Evolutionary conservation across 1,284 basidiomycete genomes (phyloP), one percentile per base, ranked within the genome.

Genomic region (Cutaneotrichosporon sp.): DNA sequence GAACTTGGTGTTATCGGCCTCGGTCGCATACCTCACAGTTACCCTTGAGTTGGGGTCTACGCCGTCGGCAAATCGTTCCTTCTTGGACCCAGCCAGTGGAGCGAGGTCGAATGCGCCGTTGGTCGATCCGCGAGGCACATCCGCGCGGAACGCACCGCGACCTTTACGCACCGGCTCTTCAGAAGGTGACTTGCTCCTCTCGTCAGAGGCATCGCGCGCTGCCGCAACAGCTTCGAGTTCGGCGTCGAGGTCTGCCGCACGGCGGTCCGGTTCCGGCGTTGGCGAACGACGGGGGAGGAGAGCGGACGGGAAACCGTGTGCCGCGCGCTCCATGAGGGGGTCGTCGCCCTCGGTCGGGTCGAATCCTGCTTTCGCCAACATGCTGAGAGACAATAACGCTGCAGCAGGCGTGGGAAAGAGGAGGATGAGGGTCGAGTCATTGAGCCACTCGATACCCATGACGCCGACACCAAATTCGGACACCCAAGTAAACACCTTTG

Each of bases 361-460:
- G 57, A 79, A 79, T 30, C 76, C 76, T 11, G 75, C 76, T 69
- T 79, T 78, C 36, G 72, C 66, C 4, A 79, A 69, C 26, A 78
- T 63, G 3, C 74, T 70, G 4, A 79, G 69, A 4, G 66, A 72
- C 26, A 79, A 68, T 1, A 79, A 64, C 13, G 77, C 67, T 1
- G 72, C 69, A 0, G 72, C 67, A 5, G 76, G 64, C 13, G 71
- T 67, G n/a, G 69, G 68, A 63, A 79, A 79, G 32, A 79, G 64
- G 42, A 79, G 69, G 14, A 74, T 62, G 7, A 79, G 70, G 0
- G 76, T 76, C 2, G 73, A 69, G 67, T 79, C 77, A 66, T 79
- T 79, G 10, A 79, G 70, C 77, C 77, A 79, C 69, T 79, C 77
- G 60, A 79, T 78, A 21, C 76, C 77, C 72, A 78, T 73, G 8